Percentiles rank a stretch among this genome's conserved stretches.
Conservation (phyloP, 2,329 filamentous ascomycete genomes). For the Apiospora sp. region DNA sequence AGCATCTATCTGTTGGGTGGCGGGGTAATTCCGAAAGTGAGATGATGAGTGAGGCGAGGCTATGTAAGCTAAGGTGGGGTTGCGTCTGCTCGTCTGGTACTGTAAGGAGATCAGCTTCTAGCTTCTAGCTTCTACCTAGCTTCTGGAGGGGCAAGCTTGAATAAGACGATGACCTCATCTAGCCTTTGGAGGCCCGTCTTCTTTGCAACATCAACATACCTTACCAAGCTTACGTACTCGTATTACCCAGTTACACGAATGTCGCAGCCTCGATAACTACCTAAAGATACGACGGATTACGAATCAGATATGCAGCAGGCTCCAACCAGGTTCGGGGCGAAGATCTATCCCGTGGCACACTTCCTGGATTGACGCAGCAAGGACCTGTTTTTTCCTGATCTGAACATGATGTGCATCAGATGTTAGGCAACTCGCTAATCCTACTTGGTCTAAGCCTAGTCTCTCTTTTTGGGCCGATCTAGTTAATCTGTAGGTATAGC, state of each 20-base stretch:
- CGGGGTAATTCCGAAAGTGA: slow-evolving; percentile 8
- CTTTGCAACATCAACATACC: neutral
- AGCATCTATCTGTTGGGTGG: neutral
- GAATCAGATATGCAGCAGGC: neutral
- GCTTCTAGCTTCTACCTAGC: neutral
- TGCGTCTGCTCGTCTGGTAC: neutral
- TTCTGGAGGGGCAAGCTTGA: neutral
- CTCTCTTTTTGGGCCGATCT: neutral
- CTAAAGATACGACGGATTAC: neutral
- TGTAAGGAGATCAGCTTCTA: neutral
- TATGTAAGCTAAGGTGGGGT: slow-evolving; percentile 15
- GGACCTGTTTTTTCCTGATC: neutral
- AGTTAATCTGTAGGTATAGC: neutral
- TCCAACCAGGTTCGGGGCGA: neutral
- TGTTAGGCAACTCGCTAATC: neutral
- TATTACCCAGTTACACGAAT: neutral
- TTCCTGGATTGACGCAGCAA: neutral
- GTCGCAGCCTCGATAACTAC: neutral
- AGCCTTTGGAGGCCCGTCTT: neutral
- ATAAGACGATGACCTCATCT: slow-evolving; percentile 1
- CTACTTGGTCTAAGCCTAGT: neutral
- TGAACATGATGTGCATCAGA: neutral
- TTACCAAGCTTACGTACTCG: too few species aligned
- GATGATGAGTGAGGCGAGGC: neutral
- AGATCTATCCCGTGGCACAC: neutral